phyloP scores from a whole-genome alignment of 495 filamentous ascomycete species.

The Daldinia bambusicola region DNA sequence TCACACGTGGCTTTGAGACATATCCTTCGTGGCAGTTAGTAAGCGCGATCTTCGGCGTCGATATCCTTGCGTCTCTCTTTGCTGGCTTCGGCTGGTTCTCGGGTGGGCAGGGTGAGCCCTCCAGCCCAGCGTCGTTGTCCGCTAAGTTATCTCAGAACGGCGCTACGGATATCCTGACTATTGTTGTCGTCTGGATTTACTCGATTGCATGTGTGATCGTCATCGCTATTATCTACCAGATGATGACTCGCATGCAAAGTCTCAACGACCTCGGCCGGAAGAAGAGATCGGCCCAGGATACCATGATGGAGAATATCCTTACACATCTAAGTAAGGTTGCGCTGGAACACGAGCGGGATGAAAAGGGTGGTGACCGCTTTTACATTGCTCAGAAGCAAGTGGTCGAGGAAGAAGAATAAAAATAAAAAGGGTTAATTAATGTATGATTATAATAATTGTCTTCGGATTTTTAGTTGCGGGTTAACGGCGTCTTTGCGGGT shows the following conservation, averaged over 20 bases:
- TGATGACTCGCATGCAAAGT: conserved; percentile 72
- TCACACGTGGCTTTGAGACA: conserved; percentile 84
- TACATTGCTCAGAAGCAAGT: conserved; percentile 68
- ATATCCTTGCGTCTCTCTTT: conserved; percentile 83
- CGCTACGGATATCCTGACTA: conserved; percentile 75
- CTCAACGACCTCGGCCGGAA: conserved; percentile 83
- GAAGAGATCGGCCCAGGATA: conserved; percentile 77
- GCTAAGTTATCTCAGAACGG: conserved; percentile 64
- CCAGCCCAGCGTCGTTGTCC: conserved; percentile 37
- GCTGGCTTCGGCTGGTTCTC: conserved; percentile 81
- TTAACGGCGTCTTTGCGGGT: conserved; percentile 18
- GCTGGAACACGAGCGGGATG: conserved; percentile 72
- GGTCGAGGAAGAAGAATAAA: conserved; percentile 72
- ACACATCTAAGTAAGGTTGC: conserved; percentile 79
- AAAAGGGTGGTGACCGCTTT: conserved; percentile 67
- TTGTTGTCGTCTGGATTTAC: conserved; percentile 80
- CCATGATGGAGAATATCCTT: conserved; percentile 84
- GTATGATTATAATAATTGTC: conserved; percentile 16
- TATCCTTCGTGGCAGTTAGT: conserved; percentile 83
- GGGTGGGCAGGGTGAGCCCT: conserved; percentile 49
- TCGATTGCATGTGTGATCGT: conserved; percentile 81
- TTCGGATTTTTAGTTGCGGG: conserved; percentile 14
- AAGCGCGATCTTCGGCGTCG: conserved; percentile 78
- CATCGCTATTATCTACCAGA: conserved; percentile 80
- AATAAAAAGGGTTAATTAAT: conserved; percentile 2